These are phyloP conservation scores for Silene conica DNA, from an alignment of 148 eudicot species.

Conservation along the genomic window DNA sequence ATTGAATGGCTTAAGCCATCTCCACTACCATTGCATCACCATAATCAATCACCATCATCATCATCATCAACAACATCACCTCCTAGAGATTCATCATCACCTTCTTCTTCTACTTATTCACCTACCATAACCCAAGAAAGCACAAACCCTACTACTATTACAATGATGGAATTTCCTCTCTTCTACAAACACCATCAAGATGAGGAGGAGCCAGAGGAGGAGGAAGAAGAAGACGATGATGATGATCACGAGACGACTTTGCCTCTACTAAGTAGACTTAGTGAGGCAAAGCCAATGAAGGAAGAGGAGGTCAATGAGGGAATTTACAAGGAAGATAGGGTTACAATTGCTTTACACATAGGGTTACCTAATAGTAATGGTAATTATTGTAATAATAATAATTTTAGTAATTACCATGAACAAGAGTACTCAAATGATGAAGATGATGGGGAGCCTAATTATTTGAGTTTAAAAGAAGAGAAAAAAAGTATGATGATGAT, in stretches of 20 bases:
- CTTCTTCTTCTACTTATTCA: constrained; percentile 29
- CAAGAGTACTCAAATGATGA: constrained; percentile 22
- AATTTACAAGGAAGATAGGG: constrained; percentile 30
- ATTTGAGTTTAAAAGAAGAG: constrained; percentile 28
- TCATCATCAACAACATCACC: constrained; percentile 20
- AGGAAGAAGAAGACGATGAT: constrained; percentile 25
- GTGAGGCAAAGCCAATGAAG: constrained; percentile 30
- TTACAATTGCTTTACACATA: constrained; percentile 48
- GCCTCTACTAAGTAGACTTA: constrained; percentile 50
- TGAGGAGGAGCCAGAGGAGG: constrained; percentile 17
- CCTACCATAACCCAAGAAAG: not conserved
- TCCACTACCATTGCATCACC: constrained; percentile 18
- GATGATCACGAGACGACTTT: constrained; percentile 35
- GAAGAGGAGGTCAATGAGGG: constrained; percentile 33
- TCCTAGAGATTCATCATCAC: constrained; percentile 17
- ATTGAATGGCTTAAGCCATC: constrained; percentile 56
- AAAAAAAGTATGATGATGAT: constrained; percentile 17
- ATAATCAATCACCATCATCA: constrained; percentile 19
- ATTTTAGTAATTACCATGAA: not conserved
- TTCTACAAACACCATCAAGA: constrained; percentile 28
- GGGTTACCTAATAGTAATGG: constrained; percentile 44
- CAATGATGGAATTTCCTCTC: constrained; percentile 35
- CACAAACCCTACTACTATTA: constrained; percentile 31
- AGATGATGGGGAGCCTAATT: constrained; percentile 19
- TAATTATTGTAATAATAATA: not conserved